Base-by-base conservation (phyloP, 2,329 filamentous ascomycete genomes). In the Huntiella omanensis region DNA sequence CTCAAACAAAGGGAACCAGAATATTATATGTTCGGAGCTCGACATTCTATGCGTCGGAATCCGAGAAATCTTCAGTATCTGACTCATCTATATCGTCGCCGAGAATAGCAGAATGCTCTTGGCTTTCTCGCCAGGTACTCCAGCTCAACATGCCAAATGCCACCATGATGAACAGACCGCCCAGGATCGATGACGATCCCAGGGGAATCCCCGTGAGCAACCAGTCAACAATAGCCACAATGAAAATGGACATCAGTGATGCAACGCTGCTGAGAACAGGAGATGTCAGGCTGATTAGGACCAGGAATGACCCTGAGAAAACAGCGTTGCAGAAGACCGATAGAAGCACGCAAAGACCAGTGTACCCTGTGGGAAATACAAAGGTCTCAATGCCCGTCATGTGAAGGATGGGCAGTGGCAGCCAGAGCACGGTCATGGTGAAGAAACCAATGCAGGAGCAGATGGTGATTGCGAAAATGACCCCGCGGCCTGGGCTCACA, bases 401-500 rank as follows among this genome's bases (percentile, higher is more conserved):
- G 61, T 98, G 85, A 32, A 98, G 65, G 32, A 96, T 64, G 0
- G 88, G 88, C 6, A 98, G 60, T 1, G 91, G 91, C 40, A 96
- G 75, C 91, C 91, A 98, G 3, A 98, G 73, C 5, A 96, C 81
- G 1, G 73, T 63, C 19, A 96, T 62, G 0, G 91, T 98, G 59
- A 96, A 95, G 5, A 68, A 56, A 2, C 91, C 91, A 52, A 98
- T 91, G 58, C 88, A 67, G 52, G 78, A 83, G 46, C 85, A 91
- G 56, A 96, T 91, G 0, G 83, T 80, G 59, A 93, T 96, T 55
- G 91, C 87, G 55, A 98, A 96, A 50, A 96, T 78, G 69, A 93
- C 91, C 54, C 86, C 87, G n/a, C 87, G 77, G n/a, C 73, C 76
- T 0, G 91, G 75, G 38, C 75, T 80, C 46, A 79, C 83, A 43